Percentiles rank a stretch among this genome's conserved stretches.
Evolutionary conservation across 2,329 filamentous ascomycete genomes (phyloP).

Genomic region (Fusarium austroafricanum): DNA sequence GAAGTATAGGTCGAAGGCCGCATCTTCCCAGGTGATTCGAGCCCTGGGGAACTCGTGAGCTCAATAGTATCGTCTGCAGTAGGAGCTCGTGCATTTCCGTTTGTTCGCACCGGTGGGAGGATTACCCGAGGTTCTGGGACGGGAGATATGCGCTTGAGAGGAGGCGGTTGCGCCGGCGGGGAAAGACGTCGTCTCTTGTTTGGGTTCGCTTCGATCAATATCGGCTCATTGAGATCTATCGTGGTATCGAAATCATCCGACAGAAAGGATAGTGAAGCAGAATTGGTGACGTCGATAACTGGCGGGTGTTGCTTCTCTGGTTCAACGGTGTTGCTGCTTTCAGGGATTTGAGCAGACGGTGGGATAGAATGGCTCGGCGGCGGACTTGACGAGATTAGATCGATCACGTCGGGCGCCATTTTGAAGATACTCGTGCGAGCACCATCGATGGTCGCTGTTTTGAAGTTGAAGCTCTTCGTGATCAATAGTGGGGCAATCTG

Average conservation of each 20-base stretch:
- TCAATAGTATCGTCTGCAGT: conserved; percentile 49
- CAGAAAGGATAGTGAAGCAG: conserved; percentile 24
- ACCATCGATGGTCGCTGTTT: background rate
- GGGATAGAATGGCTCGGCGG: conserved; percentile 15
- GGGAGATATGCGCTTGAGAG: conserved; percentile 33
- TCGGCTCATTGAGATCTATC: conserved; percentile 51
- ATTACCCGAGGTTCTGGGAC: conserved; percentile 3
- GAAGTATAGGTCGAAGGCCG: background rate
- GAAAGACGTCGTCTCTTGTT: conserved; percentile 49
- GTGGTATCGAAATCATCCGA: conserved; percentile 57
- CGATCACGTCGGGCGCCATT: conserved; percentile 52
- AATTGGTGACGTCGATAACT: background rate
- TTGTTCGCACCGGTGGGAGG: conserved; percentile 17
- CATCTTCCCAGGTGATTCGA: background rate
- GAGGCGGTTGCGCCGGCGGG: conserved; percentile 14
- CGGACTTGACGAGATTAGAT: conserved; percentile 54
- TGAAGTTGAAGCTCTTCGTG: background rate
- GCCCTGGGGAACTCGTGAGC: conserved; percentile 52
- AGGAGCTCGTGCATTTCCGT: conserved; percentile 5
- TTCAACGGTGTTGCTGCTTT: background rate
- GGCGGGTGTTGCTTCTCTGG: background rate
- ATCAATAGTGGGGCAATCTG: conserved; percentile 20
- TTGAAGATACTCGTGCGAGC: background rate
- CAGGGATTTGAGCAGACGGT: conserved; percentile 1
- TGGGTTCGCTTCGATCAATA: conserved; percentile 32